Evolutionary conservation across 495 filamentous ascomycete species (phyloP), one percentile per base, ranked within the genome.

Genomic region (Hypoxylon trugodes): DNA sequence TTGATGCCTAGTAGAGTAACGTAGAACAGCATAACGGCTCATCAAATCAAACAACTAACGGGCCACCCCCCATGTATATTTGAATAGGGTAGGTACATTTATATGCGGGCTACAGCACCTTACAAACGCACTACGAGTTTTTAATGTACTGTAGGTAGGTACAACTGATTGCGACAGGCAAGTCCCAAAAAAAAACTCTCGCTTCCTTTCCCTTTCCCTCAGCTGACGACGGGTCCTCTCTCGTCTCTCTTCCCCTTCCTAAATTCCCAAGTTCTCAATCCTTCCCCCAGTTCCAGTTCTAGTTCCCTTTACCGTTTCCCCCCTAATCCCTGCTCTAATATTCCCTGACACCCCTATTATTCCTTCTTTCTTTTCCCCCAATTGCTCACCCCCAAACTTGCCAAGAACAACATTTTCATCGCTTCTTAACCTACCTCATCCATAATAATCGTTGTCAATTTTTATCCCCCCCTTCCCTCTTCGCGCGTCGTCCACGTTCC

Each of bases 361-460:
- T 42, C 45, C 55, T 48, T n/a, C 49, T 72, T 61, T 66, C 61
- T 50, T 63, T 36, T 58, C 49, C 61, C 56, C 61, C 66, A 66
- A 66, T 32, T 41, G 42, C 64, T 19, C 24, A 66, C 42, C 64
- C 69, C 69, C 69, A 69, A 70, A 68, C 69, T 68, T 73, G 70
- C 70, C 70, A 73, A 73, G 70, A 73, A 73, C 70, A 70, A 52
- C 59, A 66, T 68, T 70, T 70, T 70, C 60, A 63, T 70, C 70
- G 50, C 25, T 50, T 64, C 52, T 59, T 61, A 21, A 38, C 47
- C 33, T 51, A 41, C 54, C 45, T 30, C 54, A 25, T 65, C 50
- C 42, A 38, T 25, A 10, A 50, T 56, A 41, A 30, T 35, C 45
- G 16, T 28, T 56, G 22, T 37, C 35, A 7, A 21, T 42, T 38